These are phyloP conservation scores for Amanita rimosa DNA, from an alignment of 768 basidiomycete species.

Conservation along the genomic window DNA sequence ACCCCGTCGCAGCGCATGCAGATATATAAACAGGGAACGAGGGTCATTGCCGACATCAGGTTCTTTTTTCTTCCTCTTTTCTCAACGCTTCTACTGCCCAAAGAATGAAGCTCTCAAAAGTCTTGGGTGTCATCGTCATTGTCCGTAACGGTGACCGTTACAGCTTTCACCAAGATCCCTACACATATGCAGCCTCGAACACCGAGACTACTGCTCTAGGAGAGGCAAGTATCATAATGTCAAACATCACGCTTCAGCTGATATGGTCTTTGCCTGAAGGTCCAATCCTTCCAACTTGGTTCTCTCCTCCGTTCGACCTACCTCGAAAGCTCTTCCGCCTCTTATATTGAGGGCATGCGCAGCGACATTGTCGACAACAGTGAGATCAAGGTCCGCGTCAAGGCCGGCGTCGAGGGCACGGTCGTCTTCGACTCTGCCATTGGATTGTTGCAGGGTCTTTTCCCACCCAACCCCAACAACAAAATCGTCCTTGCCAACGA, in stretches of 20 bases:
- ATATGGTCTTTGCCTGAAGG: conserved; percentile 24
- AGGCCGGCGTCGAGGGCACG: conserved; percentile 77
- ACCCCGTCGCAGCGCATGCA: not conserved
- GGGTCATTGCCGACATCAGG: conserved; percentile 12
- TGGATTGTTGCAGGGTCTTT: conserved; percentile 77
- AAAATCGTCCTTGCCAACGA: conserved; percentile 73
- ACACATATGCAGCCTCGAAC: conserved; percentile 47
- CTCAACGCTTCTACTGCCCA: conserved; percentile 8
- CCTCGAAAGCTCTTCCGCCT: conserved; percentile 52
- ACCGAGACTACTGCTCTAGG: conserved; percentile 70
- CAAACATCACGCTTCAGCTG: not conserved
- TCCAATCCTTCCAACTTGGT: conserved; percentile 59
- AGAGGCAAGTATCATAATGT: conserved; percentile 32
- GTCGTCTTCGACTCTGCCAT: conserved; percentile 82
- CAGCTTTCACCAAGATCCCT: conserved; percentile 62
- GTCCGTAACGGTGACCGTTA: conserved; percentile 71
- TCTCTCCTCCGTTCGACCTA: conserved; percentile 51
- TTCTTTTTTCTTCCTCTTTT: conserved; percentile 11
- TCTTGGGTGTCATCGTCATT: conserved; percentile 69
- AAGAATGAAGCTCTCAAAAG: conserved; percentile 39
- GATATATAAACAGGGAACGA: conserved; percentile 4
- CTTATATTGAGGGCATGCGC: conserved; percentile 56
- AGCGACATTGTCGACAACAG: conserved; percentile 61
- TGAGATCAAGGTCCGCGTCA: conserved; percentile 67
- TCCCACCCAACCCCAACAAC: conserved; percentile 68